Percentiles rank a stretch among this genome's conserved stretches.
Evolutionary conservation across 2,329 filamentous ascomycete genomes (phyloP).

Genomic region (Stemphylium lycopersici): DNA sequence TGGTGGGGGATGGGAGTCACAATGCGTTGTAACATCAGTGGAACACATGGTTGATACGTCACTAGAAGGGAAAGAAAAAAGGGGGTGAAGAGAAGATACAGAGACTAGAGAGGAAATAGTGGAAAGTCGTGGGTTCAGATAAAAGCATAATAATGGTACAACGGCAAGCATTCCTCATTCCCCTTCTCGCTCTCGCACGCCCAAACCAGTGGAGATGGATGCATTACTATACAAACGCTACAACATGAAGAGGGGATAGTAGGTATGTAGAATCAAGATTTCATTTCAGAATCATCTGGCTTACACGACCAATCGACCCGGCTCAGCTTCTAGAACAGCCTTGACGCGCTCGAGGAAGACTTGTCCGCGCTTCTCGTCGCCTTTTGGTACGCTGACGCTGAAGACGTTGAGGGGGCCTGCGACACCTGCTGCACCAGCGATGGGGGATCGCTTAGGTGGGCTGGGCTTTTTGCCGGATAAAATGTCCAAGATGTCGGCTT

Average conservation of each 20-base stretch:
- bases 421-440: slow-evolving; percentile 29
- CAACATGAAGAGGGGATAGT: neutral
- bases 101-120: too few relatives aligned
- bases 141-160: too few relatives aligned
- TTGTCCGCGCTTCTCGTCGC: slow-evolving; percentile 80
- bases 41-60: too few relatives aligned
- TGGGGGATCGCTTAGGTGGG: slow-evolving; percentile 30
- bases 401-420: slow-evolving; percentile 73
- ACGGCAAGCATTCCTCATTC: neutral
- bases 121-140: too few relatives aligned
- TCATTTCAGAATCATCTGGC: neutral
- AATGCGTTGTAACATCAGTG: too few relatives aligned
- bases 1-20: too few relatives aligned
- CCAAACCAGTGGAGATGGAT: slow-evolving; percentile 21
- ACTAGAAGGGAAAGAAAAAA: too few relatives aligned
- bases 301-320: slow-evolving; percentile 48
- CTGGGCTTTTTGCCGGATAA: slow-evolving; percentile 54
- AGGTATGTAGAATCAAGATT: neutral
- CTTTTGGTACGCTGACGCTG: slow-evolving; percentile 76
- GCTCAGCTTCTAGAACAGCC: slow-evolving; percentile 64
- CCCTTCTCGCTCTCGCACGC: neutral
- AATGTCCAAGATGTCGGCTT: slow-evolving; percentile 82
- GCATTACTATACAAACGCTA: slow-evolving; percentile 37
- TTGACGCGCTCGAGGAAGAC: slow-evolving; percentile 88
- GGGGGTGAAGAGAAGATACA: too few relatives aligned